Percentiles rank a stretch among this genome's conserved stretches.
These are phyloP conservation scores for Wickerhamiella galacta DNA, from an alignment of 805 yeast genomes.

Conservation along the genomic window DNA sequence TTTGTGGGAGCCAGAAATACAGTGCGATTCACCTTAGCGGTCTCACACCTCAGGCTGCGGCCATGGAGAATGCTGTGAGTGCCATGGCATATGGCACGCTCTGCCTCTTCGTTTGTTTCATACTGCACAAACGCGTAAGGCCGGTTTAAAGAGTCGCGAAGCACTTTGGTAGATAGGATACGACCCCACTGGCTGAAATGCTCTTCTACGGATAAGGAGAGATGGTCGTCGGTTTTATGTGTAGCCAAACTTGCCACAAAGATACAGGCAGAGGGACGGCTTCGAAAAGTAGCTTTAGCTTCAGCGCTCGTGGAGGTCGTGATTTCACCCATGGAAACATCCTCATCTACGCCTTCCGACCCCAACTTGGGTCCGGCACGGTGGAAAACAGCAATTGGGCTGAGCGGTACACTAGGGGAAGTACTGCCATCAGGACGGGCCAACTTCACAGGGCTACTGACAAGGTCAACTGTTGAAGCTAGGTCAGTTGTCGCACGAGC, in stretches of 20 bases:
- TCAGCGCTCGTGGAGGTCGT: too few species aligned
- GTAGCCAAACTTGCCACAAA: conserved; percentile 76
- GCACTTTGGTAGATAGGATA: conserved; percentile 57
- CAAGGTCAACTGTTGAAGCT: too few species aligned
- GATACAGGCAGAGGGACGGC: conserved; percentile 80
- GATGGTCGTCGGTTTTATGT: conserved; percentile 46
- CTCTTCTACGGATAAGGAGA: conserved; percentile 48
- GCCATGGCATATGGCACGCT: conserved; percentile 46
- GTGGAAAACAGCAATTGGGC: too few species aligned
- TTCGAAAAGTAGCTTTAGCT: too few species aligned
- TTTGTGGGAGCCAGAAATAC: conserved; percentile 33
- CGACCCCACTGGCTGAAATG: conserved; percentile 61
- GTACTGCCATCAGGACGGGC: too few species aligned
- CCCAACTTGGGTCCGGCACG: too few species aligned
- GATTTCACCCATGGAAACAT: too few species aligned
- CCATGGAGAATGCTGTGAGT: conserved; percentile 58
- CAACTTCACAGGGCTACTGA: too few species aligned
- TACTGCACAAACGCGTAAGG: conserved; percentile 93
- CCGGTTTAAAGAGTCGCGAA: conserved; percentile 62
- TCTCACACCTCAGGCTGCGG: conserved; percentile 69
- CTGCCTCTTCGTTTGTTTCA: conserved; percentile 50
- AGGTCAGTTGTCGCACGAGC: too few species aligned
- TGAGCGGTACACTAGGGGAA: too few species aligned
- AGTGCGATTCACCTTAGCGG: conserved; percentile 83
- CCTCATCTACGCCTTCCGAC: too few species aligned